Percentiles rank a stretch among this genome's conserved stretches.
These are phyloP conservation scores for Trichoderma harzianum DNA, from an alignment of 2,329 filamentous ascomycete species.

Conservation along the genomic window DNA sequence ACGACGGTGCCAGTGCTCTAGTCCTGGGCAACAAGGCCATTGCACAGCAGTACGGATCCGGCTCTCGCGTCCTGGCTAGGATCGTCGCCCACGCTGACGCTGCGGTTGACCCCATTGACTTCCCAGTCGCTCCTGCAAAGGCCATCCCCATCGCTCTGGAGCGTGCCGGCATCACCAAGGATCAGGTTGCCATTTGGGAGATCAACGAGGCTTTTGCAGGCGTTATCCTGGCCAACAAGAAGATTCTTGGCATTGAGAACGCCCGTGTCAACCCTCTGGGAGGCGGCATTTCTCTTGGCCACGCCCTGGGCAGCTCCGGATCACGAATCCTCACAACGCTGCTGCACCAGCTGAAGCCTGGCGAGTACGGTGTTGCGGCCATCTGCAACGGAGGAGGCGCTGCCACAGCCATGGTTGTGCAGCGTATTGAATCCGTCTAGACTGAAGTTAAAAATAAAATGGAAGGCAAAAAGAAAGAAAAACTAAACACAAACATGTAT, in stretches of 20 bases:
- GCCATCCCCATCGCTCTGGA: constrained; percentile 87
- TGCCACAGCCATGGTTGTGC: constrained; percentile 86
- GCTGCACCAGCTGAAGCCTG: constrained; percentile 84
- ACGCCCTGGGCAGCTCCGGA: constrained; percentile 90
- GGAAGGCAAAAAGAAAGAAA: not conserved
- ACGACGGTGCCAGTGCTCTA: constrained; percentile 88
- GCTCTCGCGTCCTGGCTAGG: constrained; percentile 78
- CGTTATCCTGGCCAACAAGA: constrained; percentile 90
- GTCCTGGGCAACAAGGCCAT: constrained; percentile 79
- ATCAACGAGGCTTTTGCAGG: constrained; percentile 98
- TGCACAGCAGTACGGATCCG: constrained; percentile 73
- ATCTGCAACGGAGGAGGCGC: constrained; percentile 97
- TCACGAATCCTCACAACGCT: constrained; percentile 86
- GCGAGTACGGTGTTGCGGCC: constrained; percentile 90
- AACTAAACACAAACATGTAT: not conserved
- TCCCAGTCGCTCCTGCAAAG: constrained; percentile 87
- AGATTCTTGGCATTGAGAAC: constrained; percentile 78
- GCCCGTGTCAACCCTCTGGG: constrained; percentile 84
- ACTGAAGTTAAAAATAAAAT: not conserved
- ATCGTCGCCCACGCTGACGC: constrained; percentile 87
- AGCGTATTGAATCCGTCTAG: constrained; percentile 65
- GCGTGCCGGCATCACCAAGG: constrained; percentile 83
- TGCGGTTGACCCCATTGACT: constrained; percentile 86
- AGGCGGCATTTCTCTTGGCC: constrained; percentile 87
- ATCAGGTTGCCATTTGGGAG: constrained; percentile 93